phyloP scores from a whole-genome alignment of 2,329 filamentous ascomycete species.

The Cordyceps militaris region DNA sequence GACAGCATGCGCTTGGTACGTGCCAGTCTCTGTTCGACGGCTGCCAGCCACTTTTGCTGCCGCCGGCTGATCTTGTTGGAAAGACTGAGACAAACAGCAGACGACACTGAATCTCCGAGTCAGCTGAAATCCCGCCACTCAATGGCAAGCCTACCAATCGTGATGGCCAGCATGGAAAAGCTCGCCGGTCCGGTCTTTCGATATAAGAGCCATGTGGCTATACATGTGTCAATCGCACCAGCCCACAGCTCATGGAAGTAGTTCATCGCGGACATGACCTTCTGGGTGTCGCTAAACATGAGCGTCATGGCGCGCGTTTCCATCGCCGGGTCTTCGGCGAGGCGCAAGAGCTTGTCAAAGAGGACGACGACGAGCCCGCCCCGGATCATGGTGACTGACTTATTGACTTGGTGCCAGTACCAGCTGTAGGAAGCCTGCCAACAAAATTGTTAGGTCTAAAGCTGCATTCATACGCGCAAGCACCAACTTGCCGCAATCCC shows the following conservation, averaged over 20 bases:
- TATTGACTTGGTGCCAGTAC: constrained; percentile 6
- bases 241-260: constrained; percentile 6
- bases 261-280: constrained; percentile 3
- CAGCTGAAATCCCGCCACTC: not conserved
- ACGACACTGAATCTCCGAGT: not conserved
- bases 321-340: not conserved
- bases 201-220: not conserved
- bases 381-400: not conserved
- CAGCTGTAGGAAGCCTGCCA: not conserved
- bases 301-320: not conserved
- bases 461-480: not conserved
- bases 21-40: not conserved
- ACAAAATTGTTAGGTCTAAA: not conserved
- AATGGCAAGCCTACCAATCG: not conserved
- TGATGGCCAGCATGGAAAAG: not conserved
- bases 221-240: not conserved
- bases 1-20: not conserved
- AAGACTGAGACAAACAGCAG: not conserved
- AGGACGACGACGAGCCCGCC: not conserved
- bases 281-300: constrained; percentile 7
- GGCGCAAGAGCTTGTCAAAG: constrained; percentile 3
- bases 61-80: not conserved
- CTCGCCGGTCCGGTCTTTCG: not conserved
- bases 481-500: not conserved
- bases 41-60: not conserved